Evolutionary conservation across 1,139 yeast genomes (phyloP), one percentile per base, ranked within the genome.

Genomic region (Sugiyamaella castrensis): DNA sequence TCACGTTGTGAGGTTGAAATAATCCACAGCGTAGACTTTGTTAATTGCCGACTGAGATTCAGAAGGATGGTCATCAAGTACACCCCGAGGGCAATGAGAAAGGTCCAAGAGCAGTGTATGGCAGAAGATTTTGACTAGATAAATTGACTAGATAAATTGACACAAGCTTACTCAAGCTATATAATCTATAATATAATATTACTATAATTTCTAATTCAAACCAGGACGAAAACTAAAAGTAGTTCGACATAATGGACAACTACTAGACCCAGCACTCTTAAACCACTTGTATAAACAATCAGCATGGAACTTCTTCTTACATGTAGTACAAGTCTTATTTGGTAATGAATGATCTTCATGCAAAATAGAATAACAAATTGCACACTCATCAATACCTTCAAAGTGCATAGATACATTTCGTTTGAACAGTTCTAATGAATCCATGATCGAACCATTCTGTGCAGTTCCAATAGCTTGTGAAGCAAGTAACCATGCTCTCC

Each of bases 281-380:
- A 92, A 92, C 99, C 99, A 92, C 66, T 91, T 87, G 74, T 88
- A 91, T 50, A 92, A 74, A 74, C 99, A 92, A 9, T 94, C 96
- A n/a, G 96, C 84, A 66, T 92, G 99, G 74, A 91, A 92, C 67
- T 85, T 87, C 72, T 94, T 91, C 62, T 81, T 81, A 74, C 99
- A 92, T 0, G 96, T 89, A 11, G 84, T 75, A 69, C 99, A 92
- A 5, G 77, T 78, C 69, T 89, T 91, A 33, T 88, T 81, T 4
- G 99, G 98, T 53, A 92, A 75, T 3, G 96, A 84, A 62, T 87
- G 86, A 62, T 91, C 97, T 58, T 87, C 92, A 63, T 91, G 96
- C 56, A 89, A 73, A 55, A 91, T 84, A 3, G 95, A 84, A 65
- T 91, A 92, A 67, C 99, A 92, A 62, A 92, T 89, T 5, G 98